A percentile compares a stretch with the other conserved stretches of the same genome.
phyloP scores from a whole-genome alignment of 1,284 basidiomycete species.

The Trichosporon ovoides region DNA sequence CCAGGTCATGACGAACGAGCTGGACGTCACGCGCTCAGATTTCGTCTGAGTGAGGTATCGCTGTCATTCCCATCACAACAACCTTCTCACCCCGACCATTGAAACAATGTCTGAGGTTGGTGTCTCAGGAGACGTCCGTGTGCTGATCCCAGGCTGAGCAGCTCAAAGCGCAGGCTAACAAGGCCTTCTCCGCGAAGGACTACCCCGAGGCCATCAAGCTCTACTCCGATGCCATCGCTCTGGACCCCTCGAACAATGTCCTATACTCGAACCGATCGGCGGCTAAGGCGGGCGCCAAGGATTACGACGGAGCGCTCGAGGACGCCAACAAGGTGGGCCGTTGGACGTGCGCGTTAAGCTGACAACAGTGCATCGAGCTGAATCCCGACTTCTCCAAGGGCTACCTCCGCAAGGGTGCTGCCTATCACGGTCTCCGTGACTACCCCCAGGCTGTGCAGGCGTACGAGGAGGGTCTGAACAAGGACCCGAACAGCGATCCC shows the following conservation, averaged over 20 bases:
- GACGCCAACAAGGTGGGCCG: constrained; percentile 80
- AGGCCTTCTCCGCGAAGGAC: constrained; percentile 88
- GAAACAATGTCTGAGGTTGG: constrained; percentile 26
- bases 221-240: constrained; percentile 79
- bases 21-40: neutral
- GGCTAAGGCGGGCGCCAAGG: constrained; percentile 74
- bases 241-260: constrained; percentile 80
- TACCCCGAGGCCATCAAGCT: constrained; percentile 75
- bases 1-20: neutral
- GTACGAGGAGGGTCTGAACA: constrained; percentile 65
- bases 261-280: constrained; percentile 92
- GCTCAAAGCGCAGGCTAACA: constrained; percentile 91
- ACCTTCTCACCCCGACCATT: neutral
- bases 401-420: constrained; percentile 86
- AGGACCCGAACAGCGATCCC: constrained; percentile 69
- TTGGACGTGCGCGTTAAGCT: constrained; percentile 47
- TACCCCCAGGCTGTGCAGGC: constrained; percentile 74
- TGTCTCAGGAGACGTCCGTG: neutral
- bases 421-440: constrained; percentile 75
- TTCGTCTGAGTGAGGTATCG: neutral
- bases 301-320: constrained; percentile 70
- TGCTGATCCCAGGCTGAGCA: constrained; percentile 49
- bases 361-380: constrained; percentile 57
- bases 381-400: constrained; percentile 87
- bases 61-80: neutral